phyloP scores from a whole-genome alignment of 345 rosid genomes.

The Abelmoschus esculentus region DNA sequence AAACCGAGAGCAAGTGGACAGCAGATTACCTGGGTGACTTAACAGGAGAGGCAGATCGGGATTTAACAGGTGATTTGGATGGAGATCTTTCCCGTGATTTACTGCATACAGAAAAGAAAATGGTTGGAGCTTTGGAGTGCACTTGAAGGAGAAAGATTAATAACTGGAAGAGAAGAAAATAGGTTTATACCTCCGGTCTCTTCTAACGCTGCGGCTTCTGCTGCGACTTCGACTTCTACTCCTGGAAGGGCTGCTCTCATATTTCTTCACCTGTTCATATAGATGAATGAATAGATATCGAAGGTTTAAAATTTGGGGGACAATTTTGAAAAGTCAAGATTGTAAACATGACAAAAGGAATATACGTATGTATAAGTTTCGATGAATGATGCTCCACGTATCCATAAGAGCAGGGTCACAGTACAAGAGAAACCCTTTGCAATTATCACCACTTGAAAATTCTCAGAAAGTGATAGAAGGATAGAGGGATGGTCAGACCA shows the following conservation, averaged over 20 bases:
- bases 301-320: neutral
- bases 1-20: neutral
- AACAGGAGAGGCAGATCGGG: constrained; percentile 62
- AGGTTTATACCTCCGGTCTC: constrained; percentile 40
- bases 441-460: neutral
- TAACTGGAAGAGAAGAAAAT: neutral
- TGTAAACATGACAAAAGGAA: neutral
- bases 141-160: too few relatives aligned
- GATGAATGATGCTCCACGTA: neutral
- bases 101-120: neutral
- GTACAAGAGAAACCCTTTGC: neutral
- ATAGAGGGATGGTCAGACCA: neutral
- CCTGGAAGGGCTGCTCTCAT: constrained; percentile 53
- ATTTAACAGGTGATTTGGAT: constrained; percentile 59
- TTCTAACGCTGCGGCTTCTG: constrained; percentile 49
- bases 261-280: constrained; percentile 51
- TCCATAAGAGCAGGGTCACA: neutral
- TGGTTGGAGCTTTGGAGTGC: neutral
- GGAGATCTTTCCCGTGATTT: constrained; percentile 30
- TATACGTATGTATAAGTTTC: neutral
- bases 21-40: constrained; percentile 41
- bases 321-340: neutral
- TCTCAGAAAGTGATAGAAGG: neutral
- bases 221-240: constrained; percentile 39
- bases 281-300: neutral